phyloP scores from a whole-genome alignment of 345 rosid species.

The Adansonia digitata region DNA sequence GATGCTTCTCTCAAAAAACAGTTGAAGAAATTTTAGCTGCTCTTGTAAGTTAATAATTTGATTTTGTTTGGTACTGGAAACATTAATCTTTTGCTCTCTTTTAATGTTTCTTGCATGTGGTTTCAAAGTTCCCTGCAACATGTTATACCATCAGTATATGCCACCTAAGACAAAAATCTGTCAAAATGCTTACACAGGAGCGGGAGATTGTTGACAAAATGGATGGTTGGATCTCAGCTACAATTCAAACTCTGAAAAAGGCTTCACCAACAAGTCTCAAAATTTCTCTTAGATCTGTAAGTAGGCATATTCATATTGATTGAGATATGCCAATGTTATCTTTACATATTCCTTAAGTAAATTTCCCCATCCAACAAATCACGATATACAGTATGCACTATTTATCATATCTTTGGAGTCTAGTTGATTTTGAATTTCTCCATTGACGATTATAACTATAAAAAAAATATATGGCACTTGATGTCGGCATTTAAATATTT shows the following conservation, averaged over 20 bases:
- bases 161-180: background rate
- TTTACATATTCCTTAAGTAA: too few species aligned
- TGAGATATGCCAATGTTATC: background rate
- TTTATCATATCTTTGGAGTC: background rate
- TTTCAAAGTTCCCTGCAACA: background rate
- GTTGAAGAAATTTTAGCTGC: conserved; percentile 72
- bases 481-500: background rate
- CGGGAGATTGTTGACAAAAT: conserved; percentile 29
- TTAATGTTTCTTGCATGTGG: background rate
- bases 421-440: background rate
- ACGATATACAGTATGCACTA: background rate
- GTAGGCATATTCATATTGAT: conserved; percentile 13
- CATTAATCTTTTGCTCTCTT: background rate
- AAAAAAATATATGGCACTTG: background rate
- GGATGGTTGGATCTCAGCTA: conserved; percentile 55
- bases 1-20: conserved; percentile 69
- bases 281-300: conserved; percentile 72
- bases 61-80: background rate
- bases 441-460: background rate
- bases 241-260: conserved; percentile 47
- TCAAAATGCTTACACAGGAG: conserved; percentile 37
- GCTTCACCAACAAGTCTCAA: conserved; percentile 91
- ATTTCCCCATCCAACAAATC: background rate
- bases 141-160: background rate
- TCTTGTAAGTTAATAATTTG: conserved; percentile 47